phyloP scores from a whole-genome alignment of 2,329 filamentous ascomycete species.

The Penicillium sp. region DNA sequence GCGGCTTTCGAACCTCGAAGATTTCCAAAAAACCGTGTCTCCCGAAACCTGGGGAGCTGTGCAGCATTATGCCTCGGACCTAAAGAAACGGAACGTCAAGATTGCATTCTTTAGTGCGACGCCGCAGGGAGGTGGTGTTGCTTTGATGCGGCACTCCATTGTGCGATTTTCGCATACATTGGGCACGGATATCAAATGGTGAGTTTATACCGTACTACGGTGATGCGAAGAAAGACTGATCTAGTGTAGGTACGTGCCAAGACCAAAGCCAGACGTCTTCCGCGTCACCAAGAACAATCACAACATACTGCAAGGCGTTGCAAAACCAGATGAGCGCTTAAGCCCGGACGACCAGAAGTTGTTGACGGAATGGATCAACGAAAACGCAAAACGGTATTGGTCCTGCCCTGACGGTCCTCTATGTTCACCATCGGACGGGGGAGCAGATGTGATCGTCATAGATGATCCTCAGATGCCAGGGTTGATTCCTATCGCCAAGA shows the following conservation, averaged over 20 bases:
- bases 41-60: slow-evolving; percentile 36
- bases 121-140: slow-evolving; percentile 70
- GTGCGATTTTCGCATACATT: slow-evolving; percentile 64
- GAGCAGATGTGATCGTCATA: slow-evolving; percentile 70
- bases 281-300: slow-evolving; percentile 78
- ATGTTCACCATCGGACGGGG: slow-evolving; percentile 58
- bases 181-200: slow-evolving; percentile 68
- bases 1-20: slow-evolving; percentile 47
- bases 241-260: slow-evolving; percentile 59
- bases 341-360: slow-evolving; percentile 56
- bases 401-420: slow-evolving; percentile 61
- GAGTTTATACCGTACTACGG: slow-evolving; percentile 31
- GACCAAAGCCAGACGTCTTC: slow-evolving; percentile 71
- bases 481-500: slow-evolving; percentile 68
- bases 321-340: slow-evolving; percentile 58
- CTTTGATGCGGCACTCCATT: slow-evolving; percentile 70
- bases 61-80: slow-evolving; percentile 56
- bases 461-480: slow-evolving; percentile 78
- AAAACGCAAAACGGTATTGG: slow-evolving; percentile 72
- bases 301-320: slow-evolving; percentile 77
- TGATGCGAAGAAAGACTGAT: neutral
- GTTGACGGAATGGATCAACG: slow-evolving; percentile 64
- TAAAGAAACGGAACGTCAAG: slow-evolving; percentile 60
- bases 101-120: slow-evolving; percentile 74
- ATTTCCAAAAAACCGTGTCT: neutral